Evolutionary conservation across 257 asterid species (phyloP).

Genomic region (Scutellaria baicalensis): DNA sequence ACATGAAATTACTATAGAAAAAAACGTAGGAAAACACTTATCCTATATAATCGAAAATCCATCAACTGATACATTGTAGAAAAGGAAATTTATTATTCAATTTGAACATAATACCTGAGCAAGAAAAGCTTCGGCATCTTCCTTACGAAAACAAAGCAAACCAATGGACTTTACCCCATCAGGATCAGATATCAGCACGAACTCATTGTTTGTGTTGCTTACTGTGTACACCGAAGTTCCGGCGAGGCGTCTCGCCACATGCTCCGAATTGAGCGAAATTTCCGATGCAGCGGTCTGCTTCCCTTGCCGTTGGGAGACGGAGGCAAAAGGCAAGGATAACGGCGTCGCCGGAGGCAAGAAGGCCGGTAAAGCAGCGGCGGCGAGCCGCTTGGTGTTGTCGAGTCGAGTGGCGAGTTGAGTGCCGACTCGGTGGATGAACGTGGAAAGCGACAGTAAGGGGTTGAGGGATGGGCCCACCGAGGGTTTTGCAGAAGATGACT

Average conservation of each 20-base stretch:
- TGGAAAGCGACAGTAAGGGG: constrained; percentile 54
- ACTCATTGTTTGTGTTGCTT: constrained; percentile 81
- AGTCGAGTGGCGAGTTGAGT: constrained; percentile 53
- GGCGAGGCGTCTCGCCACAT: constrained; percentile 64
- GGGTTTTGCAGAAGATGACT: constrained; percentile 43
- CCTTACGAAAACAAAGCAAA: constrained; percentile 82
- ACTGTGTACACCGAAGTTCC: constrained; percentile 92
- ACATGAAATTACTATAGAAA: not conserved
- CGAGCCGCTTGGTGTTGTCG: constrained; percentile 49
- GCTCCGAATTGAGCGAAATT: constrained; percentile 40
- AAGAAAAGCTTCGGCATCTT: constrained; percentile 90
- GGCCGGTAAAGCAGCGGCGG: constrained; percentile 41
- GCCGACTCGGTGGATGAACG: constrained; percentile 63
- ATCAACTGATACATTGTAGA: not conserved
- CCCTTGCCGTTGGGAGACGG: constrained; percentile 59
- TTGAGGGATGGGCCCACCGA: constrained; percentile 39
- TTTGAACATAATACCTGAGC: constrained; percentile 56
- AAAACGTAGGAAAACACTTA: not conserved
- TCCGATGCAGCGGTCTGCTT: constrained; percentile 25
- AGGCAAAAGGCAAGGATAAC: constrained; percentile 57
- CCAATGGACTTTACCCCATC: constrained; percentile 79
- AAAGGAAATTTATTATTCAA: not conserved
- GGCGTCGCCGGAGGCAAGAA: constrained; percentile 21
- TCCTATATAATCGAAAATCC: not conserved
- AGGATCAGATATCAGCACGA: constrained; percentile 79